These are phyloP conservation scores for Hypoxylon lenormandii DNA, from an alignment of 495 filamentous ascomycete genomes.

Conservation along the genomic window DNA sequence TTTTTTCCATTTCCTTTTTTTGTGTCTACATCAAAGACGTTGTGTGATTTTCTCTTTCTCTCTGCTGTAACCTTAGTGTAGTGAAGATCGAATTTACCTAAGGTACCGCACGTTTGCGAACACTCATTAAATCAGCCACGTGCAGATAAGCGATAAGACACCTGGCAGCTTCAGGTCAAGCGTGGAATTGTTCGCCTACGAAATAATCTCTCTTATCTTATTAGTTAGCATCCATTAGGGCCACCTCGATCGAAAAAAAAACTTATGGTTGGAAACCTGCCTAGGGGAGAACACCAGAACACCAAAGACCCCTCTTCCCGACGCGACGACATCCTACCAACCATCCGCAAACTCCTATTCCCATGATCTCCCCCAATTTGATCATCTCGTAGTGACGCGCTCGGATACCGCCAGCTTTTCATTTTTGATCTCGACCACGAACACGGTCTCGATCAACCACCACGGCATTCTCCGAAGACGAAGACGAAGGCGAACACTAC, in stretches of 20 bases:
- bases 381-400: constrained; percentile 34
- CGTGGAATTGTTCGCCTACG: constrained; percentile 20
- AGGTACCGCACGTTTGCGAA: background rate
- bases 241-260: constrained; percentile 39
- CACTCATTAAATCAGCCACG: constrained; percentile 15
- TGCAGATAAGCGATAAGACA: constrained; percentile 48
- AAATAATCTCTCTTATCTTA: constrained; percentile 20
- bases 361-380: constrained; percentile 1
- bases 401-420: background rate
- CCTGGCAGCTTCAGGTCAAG: constrained; percentile 43
- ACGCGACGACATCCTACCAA: constrained; percentile 35
- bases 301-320: constrained; percentile 29
- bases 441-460: background rate
- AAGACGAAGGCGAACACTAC: constrained; percentile 2
- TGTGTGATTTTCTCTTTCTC: background rate
- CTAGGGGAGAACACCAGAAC: constrained; percentile 18
- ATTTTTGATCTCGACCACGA: background rate
- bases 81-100: too few relatives aligned
- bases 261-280: constrained; percentile 16
- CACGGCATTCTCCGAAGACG: constrained; percentile 26
- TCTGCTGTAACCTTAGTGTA: background rate
- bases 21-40: too few relatives aligned
- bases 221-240: constrained; percentile 30
- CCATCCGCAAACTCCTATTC: constrained; percentile 21
- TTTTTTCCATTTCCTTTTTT: too few relatives aligned